A percentile compares a stretch with the other conserved stretches of the same genome.
phyloP scores from a whole-genome alignment of 2,329 filamentous ascomycete genomes.

The Nannizziopsis barbatae region DNA sequence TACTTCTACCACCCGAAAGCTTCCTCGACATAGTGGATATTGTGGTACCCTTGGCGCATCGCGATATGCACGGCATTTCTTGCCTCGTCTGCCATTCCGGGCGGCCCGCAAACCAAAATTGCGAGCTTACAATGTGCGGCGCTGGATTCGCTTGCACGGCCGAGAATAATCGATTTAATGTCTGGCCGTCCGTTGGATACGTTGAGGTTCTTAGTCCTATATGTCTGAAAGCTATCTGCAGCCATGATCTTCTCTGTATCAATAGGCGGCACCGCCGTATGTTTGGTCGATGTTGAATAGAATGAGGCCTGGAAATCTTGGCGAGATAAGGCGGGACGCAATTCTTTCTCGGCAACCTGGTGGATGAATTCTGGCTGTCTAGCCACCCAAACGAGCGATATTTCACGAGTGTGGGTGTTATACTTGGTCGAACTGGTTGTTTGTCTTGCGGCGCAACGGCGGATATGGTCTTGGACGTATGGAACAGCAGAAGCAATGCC shows the following conservation, averaged over 20 bases:
- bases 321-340: conserved; percentile 11
- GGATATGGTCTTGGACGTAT: conserved; percentile 20
- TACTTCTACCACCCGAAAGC: conserved; percentile 27
- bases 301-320: conserved; percentile 14
- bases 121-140: conserved; percentile 19
- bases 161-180: conserved; percentile 1
- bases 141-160: neutral
- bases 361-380: conserved; percentile 19
- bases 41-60: conserved; percentile 20
- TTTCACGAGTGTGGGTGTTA: conserved; percentile 11
- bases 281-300: conserved; percentile 12
- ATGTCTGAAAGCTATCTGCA: neutral
- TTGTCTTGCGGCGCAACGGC: conserved; percentile 1
- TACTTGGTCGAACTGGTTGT: neutral
- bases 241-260: neutral
- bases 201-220: neutral
- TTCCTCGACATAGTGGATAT: conserved; percentile 37
- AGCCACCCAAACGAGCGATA: conserved; percentile 20
- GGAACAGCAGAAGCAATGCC: conserved; percentile 37
- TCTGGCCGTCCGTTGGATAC: neutral
- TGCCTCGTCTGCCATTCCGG: conserved; percentile 34
- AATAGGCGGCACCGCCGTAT: neutral
- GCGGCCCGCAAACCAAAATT: conserved; percentile 33
- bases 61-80: conserved; percentile 27
- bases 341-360: conserved; percentile 14